Evolutionary conservation across 2,329 filamentous ascomycete genomes (phyloP).

Genomic region (Aspergillus alliaceus): DNA sequence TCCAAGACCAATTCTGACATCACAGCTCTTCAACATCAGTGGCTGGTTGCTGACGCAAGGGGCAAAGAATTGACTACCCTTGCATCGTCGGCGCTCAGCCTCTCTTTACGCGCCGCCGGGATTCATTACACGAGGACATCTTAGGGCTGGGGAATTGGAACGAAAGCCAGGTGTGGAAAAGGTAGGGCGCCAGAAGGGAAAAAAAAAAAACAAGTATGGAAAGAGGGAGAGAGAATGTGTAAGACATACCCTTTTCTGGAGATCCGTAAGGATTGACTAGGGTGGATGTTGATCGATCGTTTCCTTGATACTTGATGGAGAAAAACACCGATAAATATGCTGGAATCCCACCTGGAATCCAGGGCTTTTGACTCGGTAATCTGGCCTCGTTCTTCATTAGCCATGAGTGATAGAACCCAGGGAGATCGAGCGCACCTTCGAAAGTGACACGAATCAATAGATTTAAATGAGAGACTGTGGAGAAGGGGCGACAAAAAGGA

Average conservation of each 20-base stretch:
- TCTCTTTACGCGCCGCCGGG: neutral
- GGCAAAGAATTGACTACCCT: neutral
- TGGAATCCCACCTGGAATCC: slow-evolving; percentile 3
- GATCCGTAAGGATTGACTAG: neutral
- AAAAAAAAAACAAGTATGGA: neutral
- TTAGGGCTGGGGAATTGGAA: neutral
- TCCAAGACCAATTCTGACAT: slow-evolving; percentile 1
- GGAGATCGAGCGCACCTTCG: neutral
- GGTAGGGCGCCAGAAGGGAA: neutral
- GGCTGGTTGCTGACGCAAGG: slow-evolving; percentile 7
- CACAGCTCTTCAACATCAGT: neutral
- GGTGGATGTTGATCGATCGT: neutral
- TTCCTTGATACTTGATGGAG: neutral
- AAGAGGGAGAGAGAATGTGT: neutral
- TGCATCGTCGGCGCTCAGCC: neutral
- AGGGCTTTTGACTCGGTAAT: slow-evolving; percentile 2
- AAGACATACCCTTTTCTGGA: slow-evolving; percentile 6
- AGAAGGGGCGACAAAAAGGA: neutral
- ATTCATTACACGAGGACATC: slow-evolving; percentile 1
- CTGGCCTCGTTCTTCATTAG: neutral
- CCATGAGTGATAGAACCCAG: neutral
- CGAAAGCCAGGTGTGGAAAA: neutral
- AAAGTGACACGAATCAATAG: neutral
- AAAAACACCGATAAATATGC: neutral
- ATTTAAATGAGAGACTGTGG: slow-evolving; percentile 9